phyloP scores from a whole-genome alignment of 179 eudicot species.

The Spergularia azorica region DNA sequence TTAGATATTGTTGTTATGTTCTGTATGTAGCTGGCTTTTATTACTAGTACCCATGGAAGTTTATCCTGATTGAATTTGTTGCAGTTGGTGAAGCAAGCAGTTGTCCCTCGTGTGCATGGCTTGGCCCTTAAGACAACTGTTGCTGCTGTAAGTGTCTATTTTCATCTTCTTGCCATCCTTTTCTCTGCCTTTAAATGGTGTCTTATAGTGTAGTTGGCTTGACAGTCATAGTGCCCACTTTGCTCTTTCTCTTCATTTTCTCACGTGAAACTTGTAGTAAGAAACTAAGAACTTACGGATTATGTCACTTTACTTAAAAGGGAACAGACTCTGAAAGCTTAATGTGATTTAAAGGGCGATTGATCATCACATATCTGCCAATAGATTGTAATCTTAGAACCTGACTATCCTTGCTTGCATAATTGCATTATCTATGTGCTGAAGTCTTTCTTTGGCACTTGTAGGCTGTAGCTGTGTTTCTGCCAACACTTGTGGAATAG shows the following conservation, averaged over 20 bases:
- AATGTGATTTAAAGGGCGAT: background rate
- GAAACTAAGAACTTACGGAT: background rate
- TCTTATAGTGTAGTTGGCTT: constrained; percentile 7
- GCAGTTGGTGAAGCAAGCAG: constrained; percentile 82
- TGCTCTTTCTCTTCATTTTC: too few relatives aligned
- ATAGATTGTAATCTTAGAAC: too few relatives aligned
- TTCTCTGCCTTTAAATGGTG: background rate
- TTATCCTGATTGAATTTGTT: constrained; percentile 19
- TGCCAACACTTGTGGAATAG: too few relatives aligned
- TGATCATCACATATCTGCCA: too few relatives aligned
- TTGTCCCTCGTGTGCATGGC: constrained; percentile 89
- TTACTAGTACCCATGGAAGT: constrained; percentile 1
- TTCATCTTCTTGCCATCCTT: background rate
- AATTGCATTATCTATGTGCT: too few relatives aligned
- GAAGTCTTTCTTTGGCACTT: too few relatives aligned
- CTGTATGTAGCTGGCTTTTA: background rate
- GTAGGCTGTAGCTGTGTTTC: too few relatives aligned
- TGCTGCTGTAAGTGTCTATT: constrained; percentile 74
- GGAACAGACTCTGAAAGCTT: too few relatives aligned
- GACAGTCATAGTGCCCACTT: background rate
- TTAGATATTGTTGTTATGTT: background rate
- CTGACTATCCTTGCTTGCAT: too few relatives aligned
- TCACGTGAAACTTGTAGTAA: too few relatives aligned
- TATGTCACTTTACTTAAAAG: too few relatives aligned
- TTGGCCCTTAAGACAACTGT: constrained; percentile 96